Conservation (phyloP, 2,329 filamentous ascomycete genomes). For the Pseudocercospora cruenta region DNA sequence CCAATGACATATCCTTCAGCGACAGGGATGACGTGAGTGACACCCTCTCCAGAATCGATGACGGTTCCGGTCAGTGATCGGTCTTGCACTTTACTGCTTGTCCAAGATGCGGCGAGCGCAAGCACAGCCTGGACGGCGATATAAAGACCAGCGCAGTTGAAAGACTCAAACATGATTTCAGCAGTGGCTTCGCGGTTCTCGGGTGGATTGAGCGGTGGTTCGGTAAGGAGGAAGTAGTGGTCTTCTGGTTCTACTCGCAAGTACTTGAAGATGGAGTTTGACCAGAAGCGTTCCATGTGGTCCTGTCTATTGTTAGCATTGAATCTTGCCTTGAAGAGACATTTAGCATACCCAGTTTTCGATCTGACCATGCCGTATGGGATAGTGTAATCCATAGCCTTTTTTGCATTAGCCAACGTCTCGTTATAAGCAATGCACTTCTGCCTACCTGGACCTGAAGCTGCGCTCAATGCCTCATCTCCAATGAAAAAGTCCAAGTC, state of each 20-base stretch:
- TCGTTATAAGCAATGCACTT: not conserved
- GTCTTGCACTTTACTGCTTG: slow-evolving; percentile 95
- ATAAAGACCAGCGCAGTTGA: slow-evolving; percentile 98
- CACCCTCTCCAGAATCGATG: slow-evolving; percentile 97
- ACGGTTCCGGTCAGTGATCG: slow-evolving; percentile 95
- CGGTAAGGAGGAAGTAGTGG: slow-evolving; percentile 96
- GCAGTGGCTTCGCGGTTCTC: slow-evolving; percentile 99
- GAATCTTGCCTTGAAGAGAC: no score
- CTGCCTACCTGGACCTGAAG: slow-evolving; percentile 73
- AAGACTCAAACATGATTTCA: slow-evolving; percentile 99
- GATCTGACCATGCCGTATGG: slow-evolving; percentile 95
- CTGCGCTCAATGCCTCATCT: slow-evolving; percentile 86
- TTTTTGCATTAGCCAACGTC: slow-evolving; percentile 25
- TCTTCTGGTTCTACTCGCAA: slow-evolving; percentile 97
- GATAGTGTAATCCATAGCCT: slow-evolving; percentile 97
- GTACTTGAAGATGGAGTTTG: slow-evolving; percentile 99
- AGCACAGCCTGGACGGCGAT: slow-evolving; percentile 98
- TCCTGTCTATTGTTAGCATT: slow-evolving; percentile 60
- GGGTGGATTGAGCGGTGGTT: slow-evolving; percentile 96
- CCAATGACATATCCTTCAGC: slow-evolving; percentile 99
- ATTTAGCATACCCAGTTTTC: slow-evolving; percentile 81
- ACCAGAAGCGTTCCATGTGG: slow-evolving; percentile 99
- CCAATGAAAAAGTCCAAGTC: slow-evolving; percentile 99
- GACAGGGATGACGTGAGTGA: slow-evolving; percentile 98
- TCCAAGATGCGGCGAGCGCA: slow-evolving; percentile 96